A percentile compares a stretch with the other conserved stretches of the same genome.
These are phyloP conservation scores for Cryphonectria japonica DNA, from an alignment of 2,329 filamentous ascomycete genomes.

Conservation along the genomic window DNA sequence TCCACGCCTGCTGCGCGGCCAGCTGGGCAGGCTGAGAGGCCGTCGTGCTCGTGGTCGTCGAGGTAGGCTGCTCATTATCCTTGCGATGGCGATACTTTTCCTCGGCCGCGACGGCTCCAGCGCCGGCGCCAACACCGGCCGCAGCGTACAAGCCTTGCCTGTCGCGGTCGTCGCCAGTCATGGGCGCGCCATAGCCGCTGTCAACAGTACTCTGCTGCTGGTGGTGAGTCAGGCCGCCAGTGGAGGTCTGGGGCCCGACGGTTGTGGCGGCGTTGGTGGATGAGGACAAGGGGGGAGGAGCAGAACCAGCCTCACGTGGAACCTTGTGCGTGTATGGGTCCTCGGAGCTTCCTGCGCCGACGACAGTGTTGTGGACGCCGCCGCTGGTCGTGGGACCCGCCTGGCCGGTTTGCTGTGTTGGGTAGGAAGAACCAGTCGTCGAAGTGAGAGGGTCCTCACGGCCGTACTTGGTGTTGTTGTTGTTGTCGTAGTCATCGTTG, in stretches of 20 bases:
- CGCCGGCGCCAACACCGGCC: conserved; percentile 4
- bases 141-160: conserved; percentile 11
- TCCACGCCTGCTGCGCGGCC: conserved; percentile 22
- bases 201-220: conserved; percentile 19
- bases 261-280: background rate
- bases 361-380: conserved; percentile 25
- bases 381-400: background rate
- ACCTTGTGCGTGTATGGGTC: background rate
- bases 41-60: background rate
- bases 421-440: background rate
- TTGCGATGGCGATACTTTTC: conserved; percentile 22
- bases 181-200: conserved; percentile 20
- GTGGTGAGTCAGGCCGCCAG: background rate
- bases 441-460: background rate
- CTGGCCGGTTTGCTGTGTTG: background rate
- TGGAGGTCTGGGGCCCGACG: background rate
- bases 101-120: conserved; percentile 21
- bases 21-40: conserved; percentile 13
- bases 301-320: background rate
- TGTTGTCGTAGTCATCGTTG: background rate
- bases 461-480: background rate
- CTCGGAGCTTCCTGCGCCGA: conserved; percentile 21
- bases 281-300: background rate
- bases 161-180: conserved; percentile 15
- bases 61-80: conserved; percentile 15